Evolutionary conservation across 75 land plant species (phyloP).

Genomic region (Cryptomeria japonica): DNA sequence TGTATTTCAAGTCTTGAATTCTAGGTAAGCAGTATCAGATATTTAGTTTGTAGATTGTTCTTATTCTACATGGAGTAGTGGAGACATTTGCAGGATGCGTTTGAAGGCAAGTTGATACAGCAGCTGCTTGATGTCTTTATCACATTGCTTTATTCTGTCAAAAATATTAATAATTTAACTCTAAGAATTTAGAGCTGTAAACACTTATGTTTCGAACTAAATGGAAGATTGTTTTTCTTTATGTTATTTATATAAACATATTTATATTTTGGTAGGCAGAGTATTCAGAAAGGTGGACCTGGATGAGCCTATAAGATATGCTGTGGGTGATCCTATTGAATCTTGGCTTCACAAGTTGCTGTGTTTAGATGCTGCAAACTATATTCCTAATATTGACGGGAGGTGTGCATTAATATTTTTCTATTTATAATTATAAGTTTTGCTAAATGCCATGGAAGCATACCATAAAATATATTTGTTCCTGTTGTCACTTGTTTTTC

Average conservation of each 20-base stretch:
- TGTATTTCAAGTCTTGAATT: background rate
- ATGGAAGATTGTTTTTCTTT: no score
- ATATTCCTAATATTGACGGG: slow-evolving; percentile 66
- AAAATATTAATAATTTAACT: background rate
- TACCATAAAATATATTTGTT: background rate
- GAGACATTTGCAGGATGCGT: background rate
- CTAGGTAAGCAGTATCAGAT: background rate
- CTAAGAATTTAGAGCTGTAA: background rate
- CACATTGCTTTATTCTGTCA: background rate
- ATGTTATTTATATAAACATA: background rate
- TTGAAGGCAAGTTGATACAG: background rate
- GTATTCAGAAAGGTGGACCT: slow-evolving; percentile 83
- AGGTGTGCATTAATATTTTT: slow-evolving; percentile 41
- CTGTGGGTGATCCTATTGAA: slow-evolving; percentile 90
- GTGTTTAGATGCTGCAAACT: slow-evolving; percentile 90
- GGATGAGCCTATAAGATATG: slow-evolving; percentile 93
- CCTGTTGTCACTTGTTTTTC: background rate
- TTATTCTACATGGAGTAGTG: background rate
- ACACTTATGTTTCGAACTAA: background rate
- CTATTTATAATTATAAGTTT: background rate
- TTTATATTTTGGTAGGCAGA: slow-evolving; percentile 50
- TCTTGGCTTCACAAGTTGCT: slow-evolving; percentile 90
- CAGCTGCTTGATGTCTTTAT: background rate
- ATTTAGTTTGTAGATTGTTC: background rate
- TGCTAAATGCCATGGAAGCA: slow-evolving; percentile 2